These are phyloP conservation scores for Candida vaughaniae DNA, from an alignment of 805 yeast species.

Conservation along the genomic window DNA sequence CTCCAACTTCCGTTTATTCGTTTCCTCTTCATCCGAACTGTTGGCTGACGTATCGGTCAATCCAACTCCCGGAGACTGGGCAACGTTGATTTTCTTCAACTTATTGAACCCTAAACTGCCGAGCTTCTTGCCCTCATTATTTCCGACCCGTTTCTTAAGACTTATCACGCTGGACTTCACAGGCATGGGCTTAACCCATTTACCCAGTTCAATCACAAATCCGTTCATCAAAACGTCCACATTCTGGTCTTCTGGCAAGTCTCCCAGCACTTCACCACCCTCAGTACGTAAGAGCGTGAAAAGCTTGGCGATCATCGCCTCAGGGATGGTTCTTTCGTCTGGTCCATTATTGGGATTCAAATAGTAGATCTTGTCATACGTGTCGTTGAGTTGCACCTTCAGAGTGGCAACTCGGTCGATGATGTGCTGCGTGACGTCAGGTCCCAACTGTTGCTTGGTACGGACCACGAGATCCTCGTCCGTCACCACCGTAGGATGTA, in stretches of 20 bases:
- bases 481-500: slow-evolving; percentile 69
- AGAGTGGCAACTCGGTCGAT: slow-evolving; percentile 57
- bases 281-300: slow-evolving; percentile 35
- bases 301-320: slow-evolving; percentile 11
- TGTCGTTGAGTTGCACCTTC: slow-evolving; percentile 36
- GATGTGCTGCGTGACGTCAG: slow-evolving; percentile 47
- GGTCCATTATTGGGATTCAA: slow-evolving; percentile 50
- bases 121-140: neutral
- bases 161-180: slow-evolving; percentile 29
- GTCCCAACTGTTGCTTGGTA: slow-evolving; percentile 32
- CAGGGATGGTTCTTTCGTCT: slow-evolving; percentile 47
- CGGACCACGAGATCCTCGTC: slow-evolving; percentile 46
- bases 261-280: slow-evolving; percentile 53
- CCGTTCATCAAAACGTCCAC: slow-evolving; percentile 69
- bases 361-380: slow-evolving; percentile 49
- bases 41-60: slow-evolving; percentile 47
- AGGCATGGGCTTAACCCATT: slow-evolving; percentile 57
- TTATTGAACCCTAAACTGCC: slow-evolving; percentile 13
- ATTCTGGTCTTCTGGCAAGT: slow-evolving; percentile 48
- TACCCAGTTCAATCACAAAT: slow-evolving; percentile 45
- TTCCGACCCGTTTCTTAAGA: slow-evolving; percentile 22
- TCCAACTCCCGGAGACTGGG: slow-evolving; percentile 21
- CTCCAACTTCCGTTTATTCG: slow-evolving; percentile 44
- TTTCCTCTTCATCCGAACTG: slow-evolving; percentile 39
- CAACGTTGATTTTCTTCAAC: slow-evolving; percentile 1